Percentiles rank a stretch among this genome's conserved stretches.
These are phyloP conservation scores for Tremellales sp. DNA, from an alignment of 1,284 basidiomycete genomes.

Conservation along the genomic window DNA sequence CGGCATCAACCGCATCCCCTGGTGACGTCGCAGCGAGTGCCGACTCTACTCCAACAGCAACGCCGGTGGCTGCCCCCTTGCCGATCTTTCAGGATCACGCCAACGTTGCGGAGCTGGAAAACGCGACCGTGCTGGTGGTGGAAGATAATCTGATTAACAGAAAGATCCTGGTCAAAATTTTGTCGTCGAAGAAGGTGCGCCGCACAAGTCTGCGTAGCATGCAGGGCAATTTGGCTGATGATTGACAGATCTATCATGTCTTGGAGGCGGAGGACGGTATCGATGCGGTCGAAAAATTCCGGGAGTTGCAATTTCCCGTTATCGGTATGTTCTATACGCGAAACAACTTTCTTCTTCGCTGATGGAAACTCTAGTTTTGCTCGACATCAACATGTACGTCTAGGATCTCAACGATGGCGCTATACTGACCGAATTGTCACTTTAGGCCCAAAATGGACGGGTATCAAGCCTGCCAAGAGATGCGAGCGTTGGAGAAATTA, in stretches of 20 bases:
- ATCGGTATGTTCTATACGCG: slow-evolving; percentile 11
- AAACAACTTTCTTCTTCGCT: background rate
- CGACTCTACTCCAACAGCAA: background rate
- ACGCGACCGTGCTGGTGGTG: slow-evolving; percentile 39
- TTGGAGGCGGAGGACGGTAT: slow-evolving; percentile 42
- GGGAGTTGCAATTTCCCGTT: slow-evolving; percentile 17
- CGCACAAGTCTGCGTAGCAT: background rate
- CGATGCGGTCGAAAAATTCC: slow-evolving; percentile 40
- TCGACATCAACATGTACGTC: slow-evolving; percentile 46
- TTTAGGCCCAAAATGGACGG: slow-evolving; percentile 43
- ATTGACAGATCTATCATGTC: slow-evolving; percentile 24
- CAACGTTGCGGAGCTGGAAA: slow-evolving; percentile 11
- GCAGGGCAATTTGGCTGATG: background rate
- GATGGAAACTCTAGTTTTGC: slow-evolving; percentile 21
- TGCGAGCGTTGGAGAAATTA: slow-evolving; percentile 33
- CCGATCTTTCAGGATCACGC: too few species aligned
- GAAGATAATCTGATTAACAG: slow-evolving; percentile 48
- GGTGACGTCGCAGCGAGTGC: background rate
- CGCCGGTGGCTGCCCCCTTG: background rate
- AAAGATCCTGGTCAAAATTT: slow-evolving; percentile 43
- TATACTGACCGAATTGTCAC: background rate
- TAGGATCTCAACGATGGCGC: background rate
- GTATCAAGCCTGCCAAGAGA: slow-evolving; percentile 38
- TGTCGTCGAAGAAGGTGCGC: slow-evolving; percentile 29
- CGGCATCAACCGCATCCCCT: background rate